Conservation (phyloP, 2,329 filamentous ascomycete species). For the Calonectria honghensis region DNA sequence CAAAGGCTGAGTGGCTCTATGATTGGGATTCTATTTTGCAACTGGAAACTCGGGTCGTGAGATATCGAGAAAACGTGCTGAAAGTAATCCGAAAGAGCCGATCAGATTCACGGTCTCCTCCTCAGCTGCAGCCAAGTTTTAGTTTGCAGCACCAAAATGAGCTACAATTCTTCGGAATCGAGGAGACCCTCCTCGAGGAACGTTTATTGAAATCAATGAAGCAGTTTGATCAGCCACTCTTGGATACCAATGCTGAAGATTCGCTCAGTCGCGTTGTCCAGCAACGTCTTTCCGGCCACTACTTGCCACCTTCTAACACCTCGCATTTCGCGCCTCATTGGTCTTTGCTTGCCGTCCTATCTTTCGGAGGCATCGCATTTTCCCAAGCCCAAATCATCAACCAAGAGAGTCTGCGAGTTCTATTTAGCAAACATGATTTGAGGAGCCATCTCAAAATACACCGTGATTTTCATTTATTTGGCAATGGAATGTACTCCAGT, state of each 20-base stretch:
- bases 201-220: constrained; percentile 71
- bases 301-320: constrained; percentile 41
- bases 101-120: constrained; percentile 7
- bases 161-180: constrained; percentile 70
- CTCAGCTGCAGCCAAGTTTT: not conserved
- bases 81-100: constrained; percentile 48
- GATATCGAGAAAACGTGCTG: constrained; percentile 58
- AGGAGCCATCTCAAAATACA: constrained; percentile 84
- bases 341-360: constrained; percentile 80
- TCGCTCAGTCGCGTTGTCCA: constrained; percentile 64
- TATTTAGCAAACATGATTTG: constrained; percentile 85
- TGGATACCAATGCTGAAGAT: constrained; percentile 55
- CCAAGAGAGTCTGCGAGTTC: constrained; percentile 81
- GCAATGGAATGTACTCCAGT: constrained; percentile 88
- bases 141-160: constrained; percentile 33
- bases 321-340: constrained; percentile 70
- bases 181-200: constrained; percentile 67
- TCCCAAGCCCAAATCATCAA: constrained; percentile 87
- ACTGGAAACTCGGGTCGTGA: constrained; percentile 75
- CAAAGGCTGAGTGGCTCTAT: constrained; percentile 80
- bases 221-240: constrained; percentile 61
- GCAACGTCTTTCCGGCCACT: constrained; percentile 60
- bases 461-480: constrained; percentile 87
- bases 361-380: constrained; percentile 83
- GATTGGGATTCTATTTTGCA: constrained; percentile 81